Evolutionary conservation across 257 asterid species (phyloP), one percentile per base, ranked within the genome.

Genomic region (Paulownia fortunei): DNA sequence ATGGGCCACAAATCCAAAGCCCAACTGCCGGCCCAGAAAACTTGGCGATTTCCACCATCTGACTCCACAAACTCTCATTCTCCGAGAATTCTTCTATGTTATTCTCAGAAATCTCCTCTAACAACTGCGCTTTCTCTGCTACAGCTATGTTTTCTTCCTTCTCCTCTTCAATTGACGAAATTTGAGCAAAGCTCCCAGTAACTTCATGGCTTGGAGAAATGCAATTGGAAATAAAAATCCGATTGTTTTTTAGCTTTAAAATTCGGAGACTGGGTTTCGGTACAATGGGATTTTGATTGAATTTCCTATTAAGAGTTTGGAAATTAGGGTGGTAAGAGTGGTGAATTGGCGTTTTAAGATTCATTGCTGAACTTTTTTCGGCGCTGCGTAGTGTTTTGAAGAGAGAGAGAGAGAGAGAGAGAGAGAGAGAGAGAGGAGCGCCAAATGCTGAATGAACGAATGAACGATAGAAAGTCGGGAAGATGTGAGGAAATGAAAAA

Each of bases 11-110:
- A 75, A 93, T 65, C 99, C 99, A 95, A 19, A 95, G 82, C 64
- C 99, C 99, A 3, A 86, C 97, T 0, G 99, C 98, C 1, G 99
- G 99, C 24, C 98, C 99, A 12, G 99, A 95, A 80, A 95, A 95
- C 86, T 91, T 95, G n/a, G 85, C 92, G 32, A 93, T 95, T 69
- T 95, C 99, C 69, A 85, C 75, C 83, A 92, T 84, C 83, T 94
- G 99, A 72, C 39, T 81, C 95, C 89, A 84, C 79, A 94, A 70
- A 67, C 88, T 84, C 67, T 88, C 98, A 54, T 82, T 82, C 23
- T 77, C 91, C 18, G 96, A 74, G 23, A 89, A 83, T n/a, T 84
- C 92, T 37, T 82, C 86, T 21, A 15, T 61, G 9, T 76, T 60
- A 21, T 78, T 68, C 24, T 37, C 85, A 54, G 82, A 41, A 61